Evolutionary conservation across 2,329 filamentous ascomycete species (phyloP).

Genomic region (Trichoderma gracile): DNA sequence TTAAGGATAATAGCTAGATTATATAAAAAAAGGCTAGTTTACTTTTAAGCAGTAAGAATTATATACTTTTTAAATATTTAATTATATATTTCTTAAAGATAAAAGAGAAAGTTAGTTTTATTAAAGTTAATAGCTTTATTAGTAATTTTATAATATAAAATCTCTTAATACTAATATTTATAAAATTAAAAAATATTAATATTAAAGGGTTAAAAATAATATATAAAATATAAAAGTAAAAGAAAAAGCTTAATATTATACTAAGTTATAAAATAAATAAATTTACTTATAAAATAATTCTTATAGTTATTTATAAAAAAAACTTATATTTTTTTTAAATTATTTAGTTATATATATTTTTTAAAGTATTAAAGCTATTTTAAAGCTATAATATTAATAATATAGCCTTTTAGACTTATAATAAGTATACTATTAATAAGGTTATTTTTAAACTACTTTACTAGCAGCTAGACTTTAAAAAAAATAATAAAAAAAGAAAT

Average conservation of each 20-base stretch:
- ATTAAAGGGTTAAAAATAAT: slow-evolving; percentile 10
- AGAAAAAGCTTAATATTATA: slow-evolving; percentile 20
- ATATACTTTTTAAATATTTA: background rate
- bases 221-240: background rate
- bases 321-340: background rate
- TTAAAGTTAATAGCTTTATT: background rate
- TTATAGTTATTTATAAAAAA: slow-evolving; percentile 5
- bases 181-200: slow-evolving; percentile 12
- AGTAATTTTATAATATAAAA: background rate
- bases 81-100: background rate
- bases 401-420: slow-evolving; percentile 11
- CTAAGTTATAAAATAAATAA: background rate
- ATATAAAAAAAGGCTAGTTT: background rate
- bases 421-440: background rate
- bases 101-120: background rate
- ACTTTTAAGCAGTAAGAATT: background rate
- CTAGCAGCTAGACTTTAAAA: background rate
- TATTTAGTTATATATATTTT: background rate
- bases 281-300: slow-evolving; percentile 3
- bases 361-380: slow-evolving; percentile 19
- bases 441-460: slow-evolving; percentile 9
- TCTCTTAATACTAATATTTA: slow-evolving; percentile 1
- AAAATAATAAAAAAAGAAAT: slow-evolving; percentile 1
- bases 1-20: background rate
- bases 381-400: slow-evolving; percentile 8